Evolutionary conservation across 2,329 filamentous ascomycete species (phyloP), one percentile per base, ranked within the genome.

Genomic region (Pseudogymnoascus sp.): DNA sequence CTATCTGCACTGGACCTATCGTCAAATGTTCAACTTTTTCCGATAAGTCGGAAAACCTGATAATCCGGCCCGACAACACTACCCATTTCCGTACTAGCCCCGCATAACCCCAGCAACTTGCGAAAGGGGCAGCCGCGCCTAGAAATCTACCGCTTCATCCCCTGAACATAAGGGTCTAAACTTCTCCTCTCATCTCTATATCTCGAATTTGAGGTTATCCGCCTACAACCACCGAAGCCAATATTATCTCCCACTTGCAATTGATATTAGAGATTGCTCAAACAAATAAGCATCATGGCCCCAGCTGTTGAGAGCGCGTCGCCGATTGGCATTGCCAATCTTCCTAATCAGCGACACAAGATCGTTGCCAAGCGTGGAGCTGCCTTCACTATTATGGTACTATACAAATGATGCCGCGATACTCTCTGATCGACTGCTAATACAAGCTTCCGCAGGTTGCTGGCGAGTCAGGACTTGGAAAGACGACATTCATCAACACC

Each of bases 401-500:
- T 65, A 37, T 35, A 40, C 35, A 62, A 35, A 5, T 29, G 21
- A 37, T 67, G 82, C 66, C 63, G 56, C 60, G 53, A 62, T 63
- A 31, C 6, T 26, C 14, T 33, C 61, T 24, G 35, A 26, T 33
- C 19, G 40, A 35, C 31, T 63, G 40, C 59, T 56, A 61, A 47
- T 37, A 62, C 42, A 40, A 31, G 19, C 61, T 59, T 42, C 10
- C 64, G 59, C 73, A 96, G 92, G 92, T 97, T 80, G 95, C 95
- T 81, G 93, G 93, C 81, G 93, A 99, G 82, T 97, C 95, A 70
- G 93, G 93, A 75, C 82, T 97, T 72, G 95, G 95, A 82, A 99
- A 99, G 86, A 99, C 96, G 26, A 99, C 95, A 73, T 99, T 99
- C 81, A 97, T 99, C 87, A 99, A 99, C 87, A 99, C 95, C 65